Conservation (phyloP, 495 filamentous ascomycete genomes). For the Lasiosphaeriaceae sp. region DNA sequence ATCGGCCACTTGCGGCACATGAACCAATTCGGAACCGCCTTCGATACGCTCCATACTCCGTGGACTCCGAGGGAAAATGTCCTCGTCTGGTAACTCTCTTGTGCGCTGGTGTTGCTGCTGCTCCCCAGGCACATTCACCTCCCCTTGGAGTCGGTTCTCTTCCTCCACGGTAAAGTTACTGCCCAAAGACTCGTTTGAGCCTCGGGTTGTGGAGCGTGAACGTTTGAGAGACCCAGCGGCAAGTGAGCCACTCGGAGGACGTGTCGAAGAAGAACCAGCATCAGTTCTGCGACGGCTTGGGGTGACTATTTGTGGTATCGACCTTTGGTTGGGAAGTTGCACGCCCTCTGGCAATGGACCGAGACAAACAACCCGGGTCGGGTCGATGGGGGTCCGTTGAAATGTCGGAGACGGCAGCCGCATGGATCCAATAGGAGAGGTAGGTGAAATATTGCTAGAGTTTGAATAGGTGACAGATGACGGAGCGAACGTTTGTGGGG, state of each 20-base stretch:
- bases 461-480: constrained; percentile 33
- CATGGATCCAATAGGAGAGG: constrained; percentile 24
- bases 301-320: constrained; percentile 35
- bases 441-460: constrained; percentile 28
- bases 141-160: constrained; percentile 22
- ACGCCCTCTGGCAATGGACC: constrained; percentile 48
- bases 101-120: constrained; percentile 5
- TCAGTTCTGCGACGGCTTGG: constrained; percentile 25
- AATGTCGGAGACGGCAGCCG: constrained; percentile 31
- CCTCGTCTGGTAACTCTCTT: constrained; percentile 3
- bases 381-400: constrained; percentile 47
- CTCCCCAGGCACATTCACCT: constrained; percentile 9
- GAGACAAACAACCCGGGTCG: constrained; percentile 47
- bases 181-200: constrained; percentile 44
- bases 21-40: constrained; percentile 41
- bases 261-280: constrained; percentile 6
- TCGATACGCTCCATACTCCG: constrained; percentile 37
- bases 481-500: constrained; percentile 26
- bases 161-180: constrained; percentile 51
- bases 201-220: constrained; percentile 16
- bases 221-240: constrained; percentile 14
- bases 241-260: constrained; percentile 13
- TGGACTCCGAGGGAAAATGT: constrained; percentile 26
- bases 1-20: constrained; percentile 48
- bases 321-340: constrained; percentile 34